These are phyloP conservation scores for Aspergillus incahuasiensis DNA, from an alignment of 495 filamentous ascomycete species.

Conservation along the genomic window DNA sequence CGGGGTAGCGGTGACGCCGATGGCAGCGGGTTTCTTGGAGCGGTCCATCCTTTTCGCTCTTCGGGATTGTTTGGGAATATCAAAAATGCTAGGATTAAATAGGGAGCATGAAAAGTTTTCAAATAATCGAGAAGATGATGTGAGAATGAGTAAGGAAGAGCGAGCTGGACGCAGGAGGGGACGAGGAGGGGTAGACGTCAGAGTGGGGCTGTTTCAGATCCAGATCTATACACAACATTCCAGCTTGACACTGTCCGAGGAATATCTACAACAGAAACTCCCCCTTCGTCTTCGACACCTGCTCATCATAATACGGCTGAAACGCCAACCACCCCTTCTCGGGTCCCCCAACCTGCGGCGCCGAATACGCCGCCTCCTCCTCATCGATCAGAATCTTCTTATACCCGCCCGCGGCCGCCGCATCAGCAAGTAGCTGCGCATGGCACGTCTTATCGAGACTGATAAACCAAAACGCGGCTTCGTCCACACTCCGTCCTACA, in stretches of 20 bases:
- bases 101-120: not conserved
- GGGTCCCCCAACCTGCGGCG: conserved; percentile 23
- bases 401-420: conserved; percentile 41
- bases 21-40: conserved; percentile 72
- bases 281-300: conserved; percentile 10
- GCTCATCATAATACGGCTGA: conserved; percentile 20
- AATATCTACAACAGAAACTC: not conserved
- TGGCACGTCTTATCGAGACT: conserved; percentile 57
- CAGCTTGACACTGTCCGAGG: no score
- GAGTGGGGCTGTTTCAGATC: not conserved
- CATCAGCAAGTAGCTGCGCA: conserved; percentile 54
- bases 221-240: not conserved
- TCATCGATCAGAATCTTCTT: conserved; percentile 48
- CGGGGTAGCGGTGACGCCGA: conserved; percentile 61
- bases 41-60: conserved; percentile 58
- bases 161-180: not conserved
- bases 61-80: not conserved
- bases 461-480: conserved; percentile 58
- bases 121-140: not conserved
- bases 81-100: not conserved
- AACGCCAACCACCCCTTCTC: conserved; percentile 21
- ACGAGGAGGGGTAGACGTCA: not conserved
- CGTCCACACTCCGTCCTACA: conserved; percentile 49
- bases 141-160: not conserved
- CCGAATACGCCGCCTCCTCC: conserved; percentile 46